Conservation (phyloP, 164 flowering plant genomes). For the Taxillus chinensis region DNA sequence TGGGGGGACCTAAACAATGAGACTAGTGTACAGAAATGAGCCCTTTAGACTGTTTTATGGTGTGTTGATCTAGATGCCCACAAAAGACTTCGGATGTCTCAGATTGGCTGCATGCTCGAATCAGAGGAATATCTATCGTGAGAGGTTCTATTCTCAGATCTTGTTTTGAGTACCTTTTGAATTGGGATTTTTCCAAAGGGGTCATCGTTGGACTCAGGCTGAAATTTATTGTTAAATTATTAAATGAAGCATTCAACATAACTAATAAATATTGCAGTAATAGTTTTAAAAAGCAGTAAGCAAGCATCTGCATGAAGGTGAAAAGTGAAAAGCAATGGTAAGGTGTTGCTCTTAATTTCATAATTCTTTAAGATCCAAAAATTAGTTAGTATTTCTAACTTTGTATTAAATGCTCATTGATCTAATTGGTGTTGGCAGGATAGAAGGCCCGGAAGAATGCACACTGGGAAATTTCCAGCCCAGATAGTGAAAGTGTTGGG, state of each 20-base stretch:
- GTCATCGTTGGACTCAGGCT: background rate
- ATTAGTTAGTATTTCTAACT: background rate
- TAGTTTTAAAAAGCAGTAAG: too few species aligned
- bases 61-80: conserved; percentile 81
- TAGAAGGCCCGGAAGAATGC: conserved; percentile 24
- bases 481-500: conserved; percentile 6
- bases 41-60: conserved; percentile 76
- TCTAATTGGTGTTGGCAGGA: conserved; percentile 21
- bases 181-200: background rate
- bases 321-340: too few species aligned
- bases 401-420: too few species aligned
- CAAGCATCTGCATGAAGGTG: too few species aligned
- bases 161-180: background rate
- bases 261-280: too few species aligned
- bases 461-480: conserved; percentile 11
- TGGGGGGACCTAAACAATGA: conserved; percentile 73
- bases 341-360: background rate
- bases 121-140: conserved; percentile 76
- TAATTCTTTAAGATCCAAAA: background rate
- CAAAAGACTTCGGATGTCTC: conserved; percentile 83
- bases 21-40: conserved; percentile 57
- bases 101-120: conserved; percentile 87
- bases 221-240: too few species aligned
- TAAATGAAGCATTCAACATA: too few species aligned
- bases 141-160: conserved; percentile 38